Percentiles rank a stretch among this genome's conserved stretches.
These are phyloP conservation scores for Ceraceosorus guamensis DNA, from an alignment of 1,284 basidiomycete genomes.

Conservation along the genomic window DNA sequence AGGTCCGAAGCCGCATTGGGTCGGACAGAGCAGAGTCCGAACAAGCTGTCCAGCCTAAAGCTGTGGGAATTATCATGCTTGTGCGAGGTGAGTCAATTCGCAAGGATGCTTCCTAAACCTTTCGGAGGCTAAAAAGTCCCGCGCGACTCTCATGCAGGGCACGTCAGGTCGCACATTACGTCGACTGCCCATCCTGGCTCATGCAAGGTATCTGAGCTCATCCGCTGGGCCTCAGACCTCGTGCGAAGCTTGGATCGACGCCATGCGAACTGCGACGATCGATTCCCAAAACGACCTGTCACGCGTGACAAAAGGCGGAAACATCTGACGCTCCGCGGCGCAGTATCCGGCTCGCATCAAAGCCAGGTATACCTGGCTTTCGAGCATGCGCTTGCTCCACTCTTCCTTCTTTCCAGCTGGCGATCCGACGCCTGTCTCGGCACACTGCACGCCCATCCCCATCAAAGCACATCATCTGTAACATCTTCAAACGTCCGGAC, in stretches of 20 bases:
- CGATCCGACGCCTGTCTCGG: no score
- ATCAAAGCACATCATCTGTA: no score
- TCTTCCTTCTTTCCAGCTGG: no score
- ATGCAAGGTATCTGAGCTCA: constrained; percentile 65
- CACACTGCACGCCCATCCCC: no score
- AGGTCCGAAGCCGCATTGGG: constrained; percentile 1
- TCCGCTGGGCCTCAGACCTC: constrained; percentile 8
- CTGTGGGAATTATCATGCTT: constrained; percentile 63
- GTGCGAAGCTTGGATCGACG: constrained; percentile 23
- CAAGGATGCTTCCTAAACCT: neutral
- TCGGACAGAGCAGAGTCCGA: neutral
- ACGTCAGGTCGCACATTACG: constrained; percentile 85
- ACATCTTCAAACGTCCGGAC: no score
- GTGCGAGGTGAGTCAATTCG: constrained; percentile 60
- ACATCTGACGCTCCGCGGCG: no score
- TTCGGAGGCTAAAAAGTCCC: neutral
- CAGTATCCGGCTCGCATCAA: no score
- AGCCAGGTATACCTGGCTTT: no score
- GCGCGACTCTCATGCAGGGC: constrained; percentile 52
- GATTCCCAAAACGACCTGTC: constrained; percentile 9
- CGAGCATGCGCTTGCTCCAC: no score
- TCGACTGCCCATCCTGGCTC: constrained; percentile 80
- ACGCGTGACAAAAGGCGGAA: constrained; percentile 2
- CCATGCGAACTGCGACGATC: constrained; percentile 19
- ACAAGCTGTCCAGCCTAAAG: constrained; percentile 50